phyloP scores from a whole-genome alignment of 1,139 yeast genomes.

The Hemisphaericaspora lyxosophila region DNA sequence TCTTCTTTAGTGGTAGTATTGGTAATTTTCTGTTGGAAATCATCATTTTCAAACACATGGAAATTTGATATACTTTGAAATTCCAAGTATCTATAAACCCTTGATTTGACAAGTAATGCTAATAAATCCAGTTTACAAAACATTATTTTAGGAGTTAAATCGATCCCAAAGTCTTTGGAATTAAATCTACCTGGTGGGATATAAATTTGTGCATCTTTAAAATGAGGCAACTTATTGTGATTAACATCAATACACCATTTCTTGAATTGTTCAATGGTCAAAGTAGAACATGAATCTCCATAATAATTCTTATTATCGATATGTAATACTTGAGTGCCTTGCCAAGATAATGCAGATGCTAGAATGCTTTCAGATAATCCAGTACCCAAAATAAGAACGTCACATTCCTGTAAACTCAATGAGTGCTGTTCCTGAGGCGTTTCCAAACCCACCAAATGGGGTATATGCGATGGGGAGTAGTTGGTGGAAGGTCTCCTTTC shows the following conservation, averaged over 20 bases:
- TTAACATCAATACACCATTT: slow-evolving; percentile 75
- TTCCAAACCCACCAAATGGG: slow-evolving; percentile 77
- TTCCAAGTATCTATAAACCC: slow-evolving; percentile 89
- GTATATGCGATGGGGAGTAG: slow-evolving; percentile 59
- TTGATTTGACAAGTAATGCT: slow-evolving; percentile 71
- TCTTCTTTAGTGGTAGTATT: slow-evolving; percentile 75
- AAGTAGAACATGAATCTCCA: slow-evolving; percentile 84
- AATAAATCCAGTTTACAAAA: slow-evolving; percentile 87
- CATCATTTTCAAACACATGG: slow-evolving; percentile 89
- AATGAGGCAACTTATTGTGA: slow-evolving; percentile 46
- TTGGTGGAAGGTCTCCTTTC: slow-evolving; percentile 66
- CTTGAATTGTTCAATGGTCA: slow-evolving; percentile 81
- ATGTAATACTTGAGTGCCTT: slow-evolving; percentile 86
- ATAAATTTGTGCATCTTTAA: slow-evolving; percentile 66
- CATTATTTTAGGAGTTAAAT: slow-evolving; percentile 82
- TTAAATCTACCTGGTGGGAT: slow-evolving; percentile 63
- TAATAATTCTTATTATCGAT: slow-evolving; percentile 80
- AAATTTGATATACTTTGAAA: slow-evolving; percentile 86
- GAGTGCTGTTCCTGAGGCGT: slow-evolving; percentile 51
- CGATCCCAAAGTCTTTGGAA: slow-evolving; percentile 81
- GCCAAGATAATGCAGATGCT: slow-evolving; percentile 97
- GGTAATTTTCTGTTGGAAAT: slow-evolving; percentile 74
- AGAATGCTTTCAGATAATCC: slow-evolving; percentile 85
- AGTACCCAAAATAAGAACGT: slow-evolving; percentile 88
- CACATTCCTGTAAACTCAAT: slow-evolving; percentile 64